phyloP scores from a whole-genome alignment of 352 stramenopile genomes.

The Thraustochytrium sp. region DNA sequence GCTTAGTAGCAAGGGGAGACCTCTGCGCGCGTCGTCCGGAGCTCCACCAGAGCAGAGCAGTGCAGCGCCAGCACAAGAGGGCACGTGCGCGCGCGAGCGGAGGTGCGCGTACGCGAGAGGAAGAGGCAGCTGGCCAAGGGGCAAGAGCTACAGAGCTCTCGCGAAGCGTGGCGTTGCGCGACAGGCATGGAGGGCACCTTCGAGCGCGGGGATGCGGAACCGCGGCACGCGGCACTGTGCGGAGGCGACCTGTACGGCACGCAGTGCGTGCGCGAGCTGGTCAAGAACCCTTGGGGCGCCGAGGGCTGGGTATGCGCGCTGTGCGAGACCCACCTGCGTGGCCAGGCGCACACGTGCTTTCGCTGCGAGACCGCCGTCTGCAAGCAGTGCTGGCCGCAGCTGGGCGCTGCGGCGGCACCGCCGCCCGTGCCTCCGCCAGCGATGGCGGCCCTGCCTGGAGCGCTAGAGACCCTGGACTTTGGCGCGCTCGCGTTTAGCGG shows the following conservation, averaged over 20 bases:
- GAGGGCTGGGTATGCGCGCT: constrained; percentile 17
- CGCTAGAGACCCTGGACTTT: background rate
- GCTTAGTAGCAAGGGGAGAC: too few relatives aligned
- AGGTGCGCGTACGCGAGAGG: too few relatives aligned
- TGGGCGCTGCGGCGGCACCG: too few relatives aligned
- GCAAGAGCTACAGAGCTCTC: too few relatives aligned
- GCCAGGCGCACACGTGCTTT: constrained; percentile 16
- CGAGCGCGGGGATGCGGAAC: background rate
- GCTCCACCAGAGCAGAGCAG: too few relatives aligned
- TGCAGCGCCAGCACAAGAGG: too few relatives aligned
- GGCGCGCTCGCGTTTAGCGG: background rate
- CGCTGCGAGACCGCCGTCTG: background rate
- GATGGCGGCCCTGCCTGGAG: background rate
- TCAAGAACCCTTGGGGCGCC: constrained; percentile 37
- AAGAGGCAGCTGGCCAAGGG: too few relatives aligned
- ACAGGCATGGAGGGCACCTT: too few relatives aligned
- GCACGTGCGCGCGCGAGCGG: too few relatives aligned
- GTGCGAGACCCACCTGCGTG: background rate
- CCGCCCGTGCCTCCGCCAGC: background rate
- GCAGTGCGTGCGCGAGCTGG: background rate
- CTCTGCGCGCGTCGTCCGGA: too few relatives aligned
- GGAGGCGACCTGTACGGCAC: background rate
- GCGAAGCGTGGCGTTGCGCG: too few relatives aligned
- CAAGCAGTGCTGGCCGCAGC: background rate
- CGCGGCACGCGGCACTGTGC: background rate